These are phyloP conservation scores for Tritrichomonas musculus DNA, from an alignment of 208 protist genomes.

Conservation along the genomic window DNA sequence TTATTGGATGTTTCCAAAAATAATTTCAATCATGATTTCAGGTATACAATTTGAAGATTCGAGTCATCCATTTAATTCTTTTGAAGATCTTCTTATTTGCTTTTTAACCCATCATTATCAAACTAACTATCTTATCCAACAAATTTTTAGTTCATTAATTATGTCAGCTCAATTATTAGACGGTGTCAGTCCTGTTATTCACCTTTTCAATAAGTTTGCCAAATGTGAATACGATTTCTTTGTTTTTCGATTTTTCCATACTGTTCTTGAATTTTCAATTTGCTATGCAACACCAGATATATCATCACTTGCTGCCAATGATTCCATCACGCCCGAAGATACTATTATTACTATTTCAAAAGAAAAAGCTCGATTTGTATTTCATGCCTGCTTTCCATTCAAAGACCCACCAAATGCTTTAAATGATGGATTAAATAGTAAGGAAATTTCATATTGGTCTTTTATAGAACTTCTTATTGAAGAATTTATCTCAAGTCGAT, in stretches of 20 bases:
- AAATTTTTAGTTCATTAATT: background rate
- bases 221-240: conserved; percentile 9
- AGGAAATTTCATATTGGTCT: background rate
- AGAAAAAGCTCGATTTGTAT: background rate
- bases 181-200: background rate
- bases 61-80: background rate
- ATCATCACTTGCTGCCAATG: background rate
- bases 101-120: background rate
- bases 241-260: background rate
- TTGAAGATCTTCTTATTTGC: background rate
- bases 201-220: background rate
- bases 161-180: background rate
- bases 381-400: background rate
- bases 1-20: conserved; percentile 16
- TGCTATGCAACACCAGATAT: background rate
- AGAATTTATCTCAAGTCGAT: background rate
- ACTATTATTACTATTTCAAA: background rate
- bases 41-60: background rate
- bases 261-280: background rate
- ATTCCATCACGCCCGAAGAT: background rate
- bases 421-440: background rate
- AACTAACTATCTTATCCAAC: background rate
- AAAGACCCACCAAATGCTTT: background rate
- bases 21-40: background rate
- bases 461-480: background rate